These are phyloP conservation scores for Rehmannia glutinosa DNA, from an alignment of 257 asterid species.

Conservation along the genomic window DNA sequence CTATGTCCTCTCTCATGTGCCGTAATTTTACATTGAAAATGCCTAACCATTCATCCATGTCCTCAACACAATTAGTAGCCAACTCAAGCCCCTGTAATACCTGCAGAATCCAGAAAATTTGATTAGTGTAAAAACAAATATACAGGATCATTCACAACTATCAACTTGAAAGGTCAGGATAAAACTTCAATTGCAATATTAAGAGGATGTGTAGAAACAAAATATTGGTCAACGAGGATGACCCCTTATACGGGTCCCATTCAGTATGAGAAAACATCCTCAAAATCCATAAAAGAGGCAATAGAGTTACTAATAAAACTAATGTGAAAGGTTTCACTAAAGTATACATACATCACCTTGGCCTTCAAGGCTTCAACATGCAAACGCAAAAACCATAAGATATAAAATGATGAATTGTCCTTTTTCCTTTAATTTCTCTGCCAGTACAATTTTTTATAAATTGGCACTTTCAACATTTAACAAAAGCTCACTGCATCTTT, in stretches of 20 bases:
- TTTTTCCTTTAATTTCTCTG: not conserved
- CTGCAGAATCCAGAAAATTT: constrained; percentile 40
- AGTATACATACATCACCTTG: not conserved
- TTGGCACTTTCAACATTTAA: not conserved
- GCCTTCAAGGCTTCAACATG: constrained; percentile 4
- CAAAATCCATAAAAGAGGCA: not conserved
- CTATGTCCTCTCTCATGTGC: constrained; percentile 99
- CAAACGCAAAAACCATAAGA: constrained; percentile 9
- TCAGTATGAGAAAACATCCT: not conserved
- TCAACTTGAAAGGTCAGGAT: constrained; percentile 13
- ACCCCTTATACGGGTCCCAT: not conserved
- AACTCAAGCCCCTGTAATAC: constrained; percentile 81
- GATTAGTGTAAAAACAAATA: constrained; percentile 7
- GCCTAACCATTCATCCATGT: constrained; percentile 98
- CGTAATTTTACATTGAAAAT: constrained; percentile 91
- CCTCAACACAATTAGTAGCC: constrained; percentile 85
- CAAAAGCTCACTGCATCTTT: not conserved
- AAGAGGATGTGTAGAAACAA: not conserved
- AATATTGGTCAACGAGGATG: not conserved
- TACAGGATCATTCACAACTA: no score
- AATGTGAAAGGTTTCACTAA: not conserved
- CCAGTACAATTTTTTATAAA: not conserved
- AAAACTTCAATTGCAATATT: not conserved
- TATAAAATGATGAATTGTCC: constrained; percentile 4
- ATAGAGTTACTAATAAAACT: not conserved